Evolutionary conservation across 208 protist species (phyloP), one percentile per base, ranked within the genome.

Genomic region (Wallacemonas sp.): DNA sequence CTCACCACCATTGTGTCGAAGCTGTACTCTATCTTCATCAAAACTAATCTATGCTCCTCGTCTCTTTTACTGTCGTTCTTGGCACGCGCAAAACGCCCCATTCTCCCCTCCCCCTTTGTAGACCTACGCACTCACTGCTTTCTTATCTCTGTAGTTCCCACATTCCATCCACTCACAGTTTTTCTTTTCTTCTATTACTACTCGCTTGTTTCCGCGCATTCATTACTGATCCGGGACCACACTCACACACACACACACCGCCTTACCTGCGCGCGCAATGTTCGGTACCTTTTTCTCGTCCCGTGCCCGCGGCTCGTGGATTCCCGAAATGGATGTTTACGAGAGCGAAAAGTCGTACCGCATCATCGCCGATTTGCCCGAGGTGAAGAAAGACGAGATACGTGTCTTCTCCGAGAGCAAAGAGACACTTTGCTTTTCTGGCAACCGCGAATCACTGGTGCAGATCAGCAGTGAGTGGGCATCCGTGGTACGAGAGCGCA

Each of bases 281-380:
- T 71, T 80, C 41, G 66, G 45, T 56, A 24, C 65, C 30, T 88
- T 77, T 45, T 80, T 95, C 38, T 49, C 70, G 2, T 80, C 75
- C 0, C 73, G 73, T 31, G 72, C 79, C n/a, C 69, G 75, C 31
- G 83, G 84, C 4, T 83, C 81, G 15, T 93, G 90, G 85, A 70
- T 88, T 30, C 90, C 90, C 1, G 68, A 84, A 31, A 72, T 93
- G 34, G 90, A 95, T 59, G 38, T 95, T 6, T 38, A 77, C 1
- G 84, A 95, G 51, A 79, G 77, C 31, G 61, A 79, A 2, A 72
- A 79, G 45, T 46, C 59, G 53, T 93, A 91, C 76, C 79, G 68
- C 19, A 63, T 95, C 53, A 58, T 85, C 42, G 71, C 76, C 2
- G 86, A 93, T 62, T 34, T 95, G n/a, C 86, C 90, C 0, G 81